Percentiles rank a stretch among this genome's conserved stretches.
Evolutionary conservation across 768 basidiomycete species (phyloP).

Genomic region (Suillus variegatus): DNA sequence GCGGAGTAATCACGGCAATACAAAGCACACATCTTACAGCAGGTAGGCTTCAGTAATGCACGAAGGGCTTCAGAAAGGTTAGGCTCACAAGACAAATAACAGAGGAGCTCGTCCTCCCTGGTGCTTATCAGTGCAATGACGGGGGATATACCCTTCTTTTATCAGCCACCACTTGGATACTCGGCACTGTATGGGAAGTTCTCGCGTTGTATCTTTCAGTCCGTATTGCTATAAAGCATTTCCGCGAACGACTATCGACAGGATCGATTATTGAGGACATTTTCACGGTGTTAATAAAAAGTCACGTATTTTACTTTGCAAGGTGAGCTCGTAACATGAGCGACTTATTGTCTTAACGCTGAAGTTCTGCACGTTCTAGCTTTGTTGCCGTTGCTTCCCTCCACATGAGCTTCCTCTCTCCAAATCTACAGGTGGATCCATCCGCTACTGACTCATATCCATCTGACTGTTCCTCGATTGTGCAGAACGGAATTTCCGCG

Average conservation of each 20-base stretch:
- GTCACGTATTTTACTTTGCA: neutral
- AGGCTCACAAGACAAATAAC: neutral
- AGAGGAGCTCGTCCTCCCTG: neutral
- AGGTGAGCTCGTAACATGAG: neutral
- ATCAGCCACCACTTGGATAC: neutral
- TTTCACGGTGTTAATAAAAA: neutral
- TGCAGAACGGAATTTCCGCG: neutral
- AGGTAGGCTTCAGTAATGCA: neutral
- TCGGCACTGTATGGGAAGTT: neutral
- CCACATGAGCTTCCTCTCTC: neutral
- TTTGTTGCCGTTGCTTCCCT: neutral
- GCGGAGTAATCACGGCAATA: neutral
- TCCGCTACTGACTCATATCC: neutral
- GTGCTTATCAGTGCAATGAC: neutral
- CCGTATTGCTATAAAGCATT: neutral
- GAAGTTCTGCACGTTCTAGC: neutral
- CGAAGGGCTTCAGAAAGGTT: neutral
- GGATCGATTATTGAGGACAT: neutral
- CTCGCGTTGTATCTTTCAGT: neutral
- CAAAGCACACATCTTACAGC: neutral
- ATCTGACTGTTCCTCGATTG: no score
- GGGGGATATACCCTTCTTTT: rapidly evolving
- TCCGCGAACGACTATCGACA: neutral
- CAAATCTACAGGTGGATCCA: neutral
- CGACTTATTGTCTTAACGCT: neutral